Percentiles rank a stretch among this genome's conserved stretches.
Evolutionary conservation across 495 filamentous ascomycete genomes (phyloP).

Genomic region (Clohesyomyces aquaticus): DNA sequence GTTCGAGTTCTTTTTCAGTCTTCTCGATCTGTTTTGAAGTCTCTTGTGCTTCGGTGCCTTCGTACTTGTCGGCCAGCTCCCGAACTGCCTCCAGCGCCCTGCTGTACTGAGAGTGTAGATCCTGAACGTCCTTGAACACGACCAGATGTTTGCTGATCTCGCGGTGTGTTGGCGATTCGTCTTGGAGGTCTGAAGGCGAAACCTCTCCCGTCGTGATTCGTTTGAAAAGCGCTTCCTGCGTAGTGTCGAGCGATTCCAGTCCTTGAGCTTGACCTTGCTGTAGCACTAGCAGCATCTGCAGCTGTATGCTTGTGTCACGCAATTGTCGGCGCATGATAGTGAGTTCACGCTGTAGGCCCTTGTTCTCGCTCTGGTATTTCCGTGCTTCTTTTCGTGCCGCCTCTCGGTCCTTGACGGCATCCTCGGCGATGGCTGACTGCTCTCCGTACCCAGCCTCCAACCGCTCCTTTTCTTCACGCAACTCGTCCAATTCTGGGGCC

Average conservation of each 20-base stretch:
- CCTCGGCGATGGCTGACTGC: conserved; percentile 71
- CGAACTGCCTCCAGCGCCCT: conserved; percentile 79
- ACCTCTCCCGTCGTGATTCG: conserved; percentile 71
- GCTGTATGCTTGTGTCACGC: conserved; percentile 85
- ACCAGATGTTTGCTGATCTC: conserved; percentile 84
- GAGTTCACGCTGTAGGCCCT: conserved; percentile 70
- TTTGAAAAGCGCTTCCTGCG: conserved; percentile 68
- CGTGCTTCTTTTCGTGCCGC: conserved; percentile 62
- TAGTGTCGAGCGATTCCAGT: conserved; percentile 67
- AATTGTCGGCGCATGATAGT: conserved; percentile 83
- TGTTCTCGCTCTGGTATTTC: conserved; percentile 73
- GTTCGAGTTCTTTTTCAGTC: conserved; percentile 72
- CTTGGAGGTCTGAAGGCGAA: conserved; percentile 62
- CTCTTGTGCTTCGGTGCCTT: conserved; percentile 79
- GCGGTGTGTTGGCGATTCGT: conserved; percentile 73
- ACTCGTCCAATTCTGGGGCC: conserved; percentile 65
- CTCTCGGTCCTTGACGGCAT: conserved; percentile 60
- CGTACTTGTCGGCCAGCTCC: conserved; percentile 84
- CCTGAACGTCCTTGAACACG: conserved; percentile 78
- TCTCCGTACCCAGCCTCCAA: conserved; percentile 71
- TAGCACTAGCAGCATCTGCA: conserved; percentile 86
- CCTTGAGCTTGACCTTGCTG: conserved; percentile 78
- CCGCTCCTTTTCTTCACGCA: conserved; percentile 58
- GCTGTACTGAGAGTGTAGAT: conserved; percentile 87
- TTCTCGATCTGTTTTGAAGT: conserved; percentile 69